Evolutionary conservation across 2,329 filamentous ascomycete genomes (phyloP), one percentile per base, ranked within the genome.

Genomic region (Ceratocystis diversiconidia): DNA sequence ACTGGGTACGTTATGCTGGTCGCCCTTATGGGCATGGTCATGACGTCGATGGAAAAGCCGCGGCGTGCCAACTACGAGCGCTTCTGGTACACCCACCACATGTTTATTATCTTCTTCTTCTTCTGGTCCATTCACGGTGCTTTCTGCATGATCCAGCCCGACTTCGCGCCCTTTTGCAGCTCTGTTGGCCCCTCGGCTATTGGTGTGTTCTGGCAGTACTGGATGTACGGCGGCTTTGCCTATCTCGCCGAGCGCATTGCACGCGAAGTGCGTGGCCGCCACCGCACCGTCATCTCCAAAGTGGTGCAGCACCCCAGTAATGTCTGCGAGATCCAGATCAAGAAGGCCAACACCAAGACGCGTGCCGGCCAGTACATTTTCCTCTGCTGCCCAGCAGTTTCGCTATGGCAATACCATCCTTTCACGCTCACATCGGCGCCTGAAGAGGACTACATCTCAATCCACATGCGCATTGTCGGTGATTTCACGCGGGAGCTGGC

Each of bases 91-190:
- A 90, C 87, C 1, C 89, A 95, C 76, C 90, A 94, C 77, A 82
- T 94, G 74, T 94, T 94, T 74, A 84, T 92, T 75, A 72, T 92
- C 69, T 94, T 94, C 81, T 94, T 94, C 78, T 79, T 92, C 70
- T 92, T 94, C 80, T 94, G 89, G 89, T 86, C 89, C n/a, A 82
- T 92, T 71, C 90, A 95, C 75, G 90, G 89, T 67, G 87, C 88
- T 30, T 94, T 91, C 78, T 92, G 90, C 76, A 92, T 94, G 89
- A 92, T 92, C 72, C 89, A 90, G 75, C 85, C 89, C 63, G 89
- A 94, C 73, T 83, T 88, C 69, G 86, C 87, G 5, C 89, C 89
- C 1, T 92, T 88, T 74, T 92, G 89, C 76, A 80, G 83, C 65
- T 85, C 86, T 66, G 79, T 89, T 68, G 84, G 84, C 68, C 78